Base-by-base conservation (phyloP, 208 protist species). In the Spongospora subterranea region DNA sequence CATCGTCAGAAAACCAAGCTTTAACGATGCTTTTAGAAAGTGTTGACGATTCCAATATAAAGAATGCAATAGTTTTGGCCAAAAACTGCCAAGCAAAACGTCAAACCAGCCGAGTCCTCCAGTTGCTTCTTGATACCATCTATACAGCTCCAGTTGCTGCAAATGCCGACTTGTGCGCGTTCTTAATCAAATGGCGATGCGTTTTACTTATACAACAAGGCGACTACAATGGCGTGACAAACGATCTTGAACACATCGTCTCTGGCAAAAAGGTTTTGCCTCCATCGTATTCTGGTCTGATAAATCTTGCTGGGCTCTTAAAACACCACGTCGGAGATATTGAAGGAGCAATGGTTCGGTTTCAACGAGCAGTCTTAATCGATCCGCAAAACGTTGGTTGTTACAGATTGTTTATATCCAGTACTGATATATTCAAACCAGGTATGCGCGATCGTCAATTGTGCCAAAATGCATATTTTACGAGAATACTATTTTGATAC, bases 111-210 rank as follows among this genome's bases (percentile, higher is more conserved):
- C 35, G 11, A 35, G 71, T 82, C n/a, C 40, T 43, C 35, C n/a
- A 43, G 71, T 13, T 43, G 71, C n/a, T 82, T 20, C 35, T 82
- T n/a, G 17, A 82, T 6, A n/a, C 71, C 35, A 43, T 82, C 17
- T 82, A 45, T 43, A 40, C 40, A 43, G 71, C n/a, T 35, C 54
- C 17, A 29, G 29, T 29, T 29, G 17, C 54, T 32, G 6, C 71
- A 20, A 35, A 82, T 35, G 71, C 6, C 6, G n/a, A 6, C 6
- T 43, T 82, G 17, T n/a, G 71, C n/a, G 71, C 71, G 6, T 39
- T 39, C 6, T 43, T 82, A 6, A 35, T 82, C 71, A 13, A 6
- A 43, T 82, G 71, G 71, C 71, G 71, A 82, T 82, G 71, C 71
- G 71, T 82, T 43, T 43, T 82, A 35, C n/a, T 82, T 6, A 43